Base-by-base conservation (phyloP, 2,329 filamentous ascomycete genomes). In the Fusarium sp. region DNA sequence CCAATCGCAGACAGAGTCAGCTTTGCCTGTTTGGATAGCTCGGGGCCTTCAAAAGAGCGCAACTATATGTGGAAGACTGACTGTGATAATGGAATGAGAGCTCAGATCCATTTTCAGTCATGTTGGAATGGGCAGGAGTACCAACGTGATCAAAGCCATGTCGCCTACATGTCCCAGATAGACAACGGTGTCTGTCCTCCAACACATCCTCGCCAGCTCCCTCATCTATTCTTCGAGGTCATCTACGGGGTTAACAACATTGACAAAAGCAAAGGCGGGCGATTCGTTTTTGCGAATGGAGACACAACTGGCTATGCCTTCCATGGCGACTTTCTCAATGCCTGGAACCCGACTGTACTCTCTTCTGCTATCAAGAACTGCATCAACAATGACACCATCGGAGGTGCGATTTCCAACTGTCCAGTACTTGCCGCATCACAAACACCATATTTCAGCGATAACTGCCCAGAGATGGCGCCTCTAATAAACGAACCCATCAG, bases 141-240 rank as follows among this genome's bases (percentile, higher is more conserved):
- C n/a, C 48, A 69, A 7, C n/a, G 43, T 1, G 61, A 72, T 17
- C 70, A 72, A 37, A 72, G 69, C 17, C 70, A 72, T 53, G 50
- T 72, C 11, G 61, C 69, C 25, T 72, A 72, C 29, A 61, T 72
- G 69, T 72, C 70, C 7, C 52, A 62, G 23, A 72, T 72, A 18
- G 70, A 72, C 10, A 72, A 72, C n/a, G 70, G 70, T 0, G 31
- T 72, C 5, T 72, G 70, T n/a, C 70, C 70, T 1, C 70, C 70
- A 1, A 67, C 45, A 2, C 70, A 72, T 6, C 70, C 70, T 23
- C 69, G 61, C 9, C 55, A 57, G 25, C 67, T 72, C 3, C 67
- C 70, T 23, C 70, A 72, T 6, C 42, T 72, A 2, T 72, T 72
- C 53, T 63, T 72, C 42, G 70, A 72, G 46, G 67, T 72, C 21